phyloP scores from a whole-genome alignment of 768 basidiomycete genomes.

The Suillus discolor region DNA sequence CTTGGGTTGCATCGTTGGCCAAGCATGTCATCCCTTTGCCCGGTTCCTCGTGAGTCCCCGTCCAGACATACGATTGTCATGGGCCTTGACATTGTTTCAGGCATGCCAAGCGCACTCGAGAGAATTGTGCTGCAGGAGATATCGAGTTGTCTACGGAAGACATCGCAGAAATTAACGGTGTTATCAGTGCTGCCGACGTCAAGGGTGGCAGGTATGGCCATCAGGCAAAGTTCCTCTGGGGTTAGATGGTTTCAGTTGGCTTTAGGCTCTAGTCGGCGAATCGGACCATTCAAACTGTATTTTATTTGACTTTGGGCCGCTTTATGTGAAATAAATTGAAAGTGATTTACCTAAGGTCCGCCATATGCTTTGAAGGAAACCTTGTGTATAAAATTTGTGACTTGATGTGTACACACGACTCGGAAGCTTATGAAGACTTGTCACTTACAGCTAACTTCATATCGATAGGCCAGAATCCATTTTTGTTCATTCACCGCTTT shows the following conservation, averaged over 20 bases:
- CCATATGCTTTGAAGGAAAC: neutral
- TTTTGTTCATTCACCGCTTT: no score
- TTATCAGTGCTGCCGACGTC: conserved; percentile 37
- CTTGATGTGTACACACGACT: neutral
- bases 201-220: conserved; percentile 43
- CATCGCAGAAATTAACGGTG: conserved; percentile 39
- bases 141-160: conserved; percentile 45
- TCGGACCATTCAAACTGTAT: neutral
- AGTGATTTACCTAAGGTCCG: neutral
- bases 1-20: conserved; percentile 45
- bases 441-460: no score
- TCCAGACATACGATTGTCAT: neutral
- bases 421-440: neutral
- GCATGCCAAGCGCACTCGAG: conserved; percentile 41
- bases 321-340: neutral
- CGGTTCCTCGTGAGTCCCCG: conserved; percentile 43
- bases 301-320: neutral
- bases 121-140: conserved; percentile 48
- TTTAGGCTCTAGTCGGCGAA: neutral
- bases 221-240: conserved; percentile 32
- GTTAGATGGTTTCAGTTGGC: conserved; percentile 19
- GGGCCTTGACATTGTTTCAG: conserved; percentile 17
- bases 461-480: no score
- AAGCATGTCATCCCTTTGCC: conserved; percentile 52
- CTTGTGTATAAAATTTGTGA: neutral